These are phyloP conservation scores for Diaporthe helianthi DNA, from an alignment of 2,329 filamentous ascomycete species.

Conservation along the genomic window DNA sequence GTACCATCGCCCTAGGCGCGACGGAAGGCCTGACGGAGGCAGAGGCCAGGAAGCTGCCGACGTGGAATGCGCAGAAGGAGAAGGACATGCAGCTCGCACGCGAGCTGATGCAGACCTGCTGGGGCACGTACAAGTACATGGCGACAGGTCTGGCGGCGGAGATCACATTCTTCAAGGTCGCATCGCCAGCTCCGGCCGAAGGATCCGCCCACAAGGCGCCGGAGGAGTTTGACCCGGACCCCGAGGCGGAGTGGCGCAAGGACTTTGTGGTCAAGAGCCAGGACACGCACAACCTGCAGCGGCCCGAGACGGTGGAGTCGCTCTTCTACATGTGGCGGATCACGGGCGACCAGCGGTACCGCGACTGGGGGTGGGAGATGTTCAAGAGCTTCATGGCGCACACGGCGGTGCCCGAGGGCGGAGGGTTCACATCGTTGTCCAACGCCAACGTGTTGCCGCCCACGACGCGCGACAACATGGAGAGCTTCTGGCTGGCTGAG, in stretches of 20 bases:
- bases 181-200: constrained; percentile 70
- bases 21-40: constrained; percentile 80
- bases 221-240: constrained; percentile 56
- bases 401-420: constrained; percentile 78
- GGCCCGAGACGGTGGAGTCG: constrained; percentile 95
- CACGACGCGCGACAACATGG: constrained; percentile 85
- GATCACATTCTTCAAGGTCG: constrained; percentile 88
- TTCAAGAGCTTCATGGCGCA: constrained; percentile 90
- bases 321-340: constrained; percentile 99
- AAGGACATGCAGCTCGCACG: constrained; percentile 86
- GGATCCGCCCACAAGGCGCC: constrained; percentile 59
- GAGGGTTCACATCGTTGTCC: constrained; percentile 81
- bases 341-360: constrained; percentile 86
- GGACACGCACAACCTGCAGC: constrained; percentile 92
- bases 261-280: constrained; percentile 82
- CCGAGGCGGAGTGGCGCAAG: constrained; percentile 71
- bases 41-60: constrained; percentile 73
- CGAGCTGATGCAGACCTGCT: constrained; percentile 96
- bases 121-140: constrained; percentile 94
- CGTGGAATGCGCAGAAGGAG: constrained; percentile 81
- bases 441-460: constrained; percentile 79
- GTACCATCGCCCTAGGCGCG: constrained; percentile 88
- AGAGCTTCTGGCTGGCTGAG: constrained; percentile 98
- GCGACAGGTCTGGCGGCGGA: constrained; percentile 91
- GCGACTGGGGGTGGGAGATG: constrained; percentile 99